phyloP scores from a whole-genome alignment of 2,329 filamentous ascomycete genomes.

The Botrytis pseudocinerea region DNA sequence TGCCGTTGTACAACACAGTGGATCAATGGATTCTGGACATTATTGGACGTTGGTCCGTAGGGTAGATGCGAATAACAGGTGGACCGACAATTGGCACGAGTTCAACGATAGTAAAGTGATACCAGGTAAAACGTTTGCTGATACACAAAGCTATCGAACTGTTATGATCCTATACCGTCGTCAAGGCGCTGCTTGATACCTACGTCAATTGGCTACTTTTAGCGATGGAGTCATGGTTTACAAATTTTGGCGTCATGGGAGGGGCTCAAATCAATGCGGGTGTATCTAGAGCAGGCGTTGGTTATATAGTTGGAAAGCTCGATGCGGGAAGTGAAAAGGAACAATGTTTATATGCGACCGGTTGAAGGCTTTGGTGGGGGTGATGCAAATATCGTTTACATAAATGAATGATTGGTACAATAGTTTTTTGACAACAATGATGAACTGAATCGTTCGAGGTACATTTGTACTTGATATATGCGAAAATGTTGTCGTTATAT shows the following conservation, averaged over 20 bases:
- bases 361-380: background rate
- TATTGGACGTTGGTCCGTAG: conserved; percentile 21
- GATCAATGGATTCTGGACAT: background rate
- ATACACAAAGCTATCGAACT: conserved; percentile 10
- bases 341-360: conserved; percentile 31
- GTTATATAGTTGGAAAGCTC: conserved; percentile 14
- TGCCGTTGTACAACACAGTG: conserved; percentile 7
- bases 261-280: background rate
- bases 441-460: background rate
- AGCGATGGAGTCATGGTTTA: background rate
- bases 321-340: background rate
- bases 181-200: conserved; percentile 4
- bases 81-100: conserved; percentile 20
- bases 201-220: background rate
- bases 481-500: background rate
- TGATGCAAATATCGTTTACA: background rate
- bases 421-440: background rate
- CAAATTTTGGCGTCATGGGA: background rate
- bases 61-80: conserved; percentile 8
- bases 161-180: conserved; percentile 15
- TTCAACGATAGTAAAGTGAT: conserved; percentile 17
- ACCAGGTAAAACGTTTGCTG: conserved; percentile 3
- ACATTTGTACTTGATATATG: background rate
- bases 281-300: conserved; percentile 10
- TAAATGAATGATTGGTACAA: conserved; percentile 5